These are phyloP conservation scores for Aspergillus intermedius DNA, from an alignment of 2,329 filamentous ascomycete genomes.

Conservation along the genomic window DNA sequence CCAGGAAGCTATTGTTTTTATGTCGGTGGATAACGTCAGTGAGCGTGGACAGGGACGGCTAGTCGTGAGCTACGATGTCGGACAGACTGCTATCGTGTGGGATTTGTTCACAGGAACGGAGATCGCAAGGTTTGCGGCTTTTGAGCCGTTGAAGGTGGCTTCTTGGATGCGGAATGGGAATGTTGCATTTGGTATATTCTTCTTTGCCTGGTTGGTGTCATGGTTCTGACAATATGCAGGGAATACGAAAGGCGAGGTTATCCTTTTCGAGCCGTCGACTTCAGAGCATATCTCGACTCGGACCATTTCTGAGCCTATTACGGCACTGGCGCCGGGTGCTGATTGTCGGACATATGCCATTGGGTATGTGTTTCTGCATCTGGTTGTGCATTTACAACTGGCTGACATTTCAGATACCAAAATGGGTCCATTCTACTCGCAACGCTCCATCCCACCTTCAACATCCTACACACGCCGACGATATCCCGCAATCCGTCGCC, in stretches of 20 bases:
- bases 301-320: slow-evolving; percentile 92
- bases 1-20: slow-evolving; percentile 71
- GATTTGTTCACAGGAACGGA: slow-evolving; percentile 88
- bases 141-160: slow-evolving; percentile 76
- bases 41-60: slow-evolving; percentile 76
- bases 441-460: slow-evolving; percentile 83
- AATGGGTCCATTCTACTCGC: slow-evolving; percentile 92
- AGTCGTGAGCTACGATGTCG: slow-evolving; percentile 87
- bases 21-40: slow-evolving; percentile 86
- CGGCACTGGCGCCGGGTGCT: slow-evolving; percentile 78
- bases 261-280: slow-evolving; percentile 87
- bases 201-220: slow-evolving; percentile 2
- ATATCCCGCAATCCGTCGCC: slow-evolving; percentile 78
- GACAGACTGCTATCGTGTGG: slow-evolving; percentile 93
- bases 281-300: slow-evolving; percentile 86
- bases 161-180: slow-evolving; percentile 97
- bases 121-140: slow-evolving; percentile 84
- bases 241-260: slow-evolving; percentile 85
- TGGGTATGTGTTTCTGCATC: slow-evolving; percentile 54
- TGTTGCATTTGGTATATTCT: slow-evolving; percentile 77
- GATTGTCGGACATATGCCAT: slow-evolving; percentile 96
- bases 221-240: slow-evolving; percentile 48
- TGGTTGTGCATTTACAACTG: not conserved
- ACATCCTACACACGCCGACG: slow-evolving; percentile 84
- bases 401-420: slow-evolving; percentile 59